Evolutionary conservation across 192 early-diverging fungal genomes (phyloP).

Genomic region (Spizellomyces punctatus): DNA sequence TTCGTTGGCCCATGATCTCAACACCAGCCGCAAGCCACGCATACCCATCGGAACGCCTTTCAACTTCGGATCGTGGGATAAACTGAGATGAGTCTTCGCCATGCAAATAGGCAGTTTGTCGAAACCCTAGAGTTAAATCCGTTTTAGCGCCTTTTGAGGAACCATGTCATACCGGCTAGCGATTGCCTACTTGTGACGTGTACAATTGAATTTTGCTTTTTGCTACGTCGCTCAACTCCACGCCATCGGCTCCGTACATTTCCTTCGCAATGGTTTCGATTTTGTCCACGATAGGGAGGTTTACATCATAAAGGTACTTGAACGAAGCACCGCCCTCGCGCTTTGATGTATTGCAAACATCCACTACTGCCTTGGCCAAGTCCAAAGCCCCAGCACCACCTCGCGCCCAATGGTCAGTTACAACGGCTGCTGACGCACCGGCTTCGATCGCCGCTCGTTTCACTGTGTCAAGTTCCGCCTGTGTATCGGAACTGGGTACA

Average conservation of each 20-base stretch:
- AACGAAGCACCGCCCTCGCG: slow-evolving; percentile 50
- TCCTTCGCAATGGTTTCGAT: slow-evolving; percentile 90
- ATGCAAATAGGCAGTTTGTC: slow-evolving; percentile 92
- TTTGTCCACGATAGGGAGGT: slow-evolving; percentile 80
- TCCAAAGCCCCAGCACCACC: slow-evolving; percentile 89
- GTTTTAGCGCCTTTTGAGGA: no score
- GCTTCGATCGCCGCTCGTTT: slow-evolving; percentile 71
- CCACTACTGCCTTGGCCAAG: slow-evolving; percentile 81
- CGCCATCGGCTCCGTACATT: slow-evolving; percentile 94
- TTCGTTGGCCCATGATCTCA: no score
- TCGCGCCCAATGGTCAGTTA: slow-evolving; percentile 92
- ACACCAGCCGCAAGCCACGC: slow-evolving; percentile 17
- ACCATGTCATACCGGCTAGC: slow-evolving; percentile 2
- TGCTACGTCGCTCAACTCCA: slow-evolving; percentile 83
- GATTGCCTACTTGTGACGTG: slow-evolving; percentile 60
- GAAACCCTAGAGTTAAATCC: slow-evolving; percentile 64
- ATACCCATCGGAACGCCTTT: slow-evolving; percentile 82
- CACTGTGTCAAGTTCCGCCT: slow-evolving; percentile 83
- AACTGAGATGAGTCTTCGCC: slow-evolving; percentile 96
- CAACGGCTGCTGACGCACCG: slow-evolving; percentile 84
- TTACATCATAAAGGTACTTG: slow-evolving; percentile 86
- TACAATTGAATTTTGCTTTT: slow-evolving; percentile 87
- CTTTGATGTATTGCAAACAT: slow-evolving; percentile 55
- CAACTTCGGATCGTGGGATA: slow-evolving; percentile 89
- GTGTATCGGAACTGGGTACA: slow-evolving; percentile 69